phyloP scores from a whole-genome alignment of 805 yeast species.

The Lachancea sp. region DNA sequence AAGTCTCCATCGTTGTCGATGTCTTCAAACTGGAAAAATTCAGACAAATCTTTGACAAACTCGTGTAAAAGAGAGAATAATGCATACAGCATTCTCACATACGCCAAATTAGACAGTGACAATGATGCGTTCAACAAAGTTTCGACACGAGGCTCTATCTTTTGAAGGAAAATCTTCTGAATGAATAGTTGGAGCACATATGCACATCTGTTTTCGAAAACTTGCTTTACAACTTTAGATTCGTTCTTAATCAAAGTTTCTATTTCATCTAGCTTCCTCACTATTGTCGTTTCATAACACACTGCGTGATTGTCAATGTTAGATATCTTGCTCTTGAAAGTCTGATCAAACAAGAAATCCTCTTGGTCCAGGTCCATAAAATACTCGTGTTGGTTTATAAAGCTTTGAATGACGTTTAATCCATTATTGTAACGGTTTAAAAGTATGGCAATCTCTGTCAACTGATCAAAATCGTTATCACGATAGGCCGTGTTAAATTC shows the following conservation, averaged over 20 bases:
- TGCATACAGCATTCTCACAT: slow-evolving; percentile 66
- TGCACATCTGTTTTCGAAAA: slow-evolving; percentile 59
- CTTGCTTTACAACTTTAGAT: slow-evolving; percentile 63
- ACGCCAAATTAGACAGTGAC: slow-evolving; percentile 59
- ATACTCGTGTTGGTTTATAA: slow-evolving; percentile 71
- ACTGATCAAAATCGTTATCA: slow-evolving; percentile 56
- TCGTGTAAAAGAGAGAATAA: slow-evolving; percentile 53
- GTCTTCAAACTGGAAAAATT: slow-evolving; percentile 45
- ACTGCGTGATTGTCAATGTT: slow-evolving; percentile 50
- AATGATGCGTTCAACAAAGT: slow-evolving; percentile 56
- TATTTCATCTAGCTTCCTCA: slow-evolving; percentile 48
- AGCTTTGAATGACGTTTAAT: slow-evolving; percentile 69
- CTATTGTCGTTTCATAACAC: slow-evolving; percentile 47
- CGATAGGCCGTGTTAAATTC: slow-evolving; percentile 71
- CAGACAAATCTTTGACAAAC: slow-evolving; percentile 59
- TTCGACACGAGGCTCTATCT: slow-evolving; percentile 51
- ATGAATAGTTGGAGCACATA: slow-evolving; percentile 64
- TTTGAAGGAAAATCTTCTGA: slow-evolving; percentile 71
- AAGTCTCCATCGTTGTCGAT: slow-evolving; percentile 39
- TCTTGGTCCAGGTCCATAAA: slow-evolving; percentile 40
- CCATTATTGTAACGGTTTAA: slow-evolving; percentile 82
- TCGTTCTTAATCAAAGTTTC: slow-evolving; percentile 60
- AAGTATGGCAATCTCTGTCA: slow-evolving; percentile 71
- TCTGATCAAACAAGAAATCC: slow-evolving; percentile 37
- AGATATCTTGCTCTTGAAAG: slow-evolving; percentile 52